A percentile compares a stretch with the other conserved stretches of the same genome.
These are phyloP conservation scores for Xylariaceae sp. DNA, from an alignment of 2,329 filamentous ascomycete genomes.

Conservation along the genomic window DNA sequence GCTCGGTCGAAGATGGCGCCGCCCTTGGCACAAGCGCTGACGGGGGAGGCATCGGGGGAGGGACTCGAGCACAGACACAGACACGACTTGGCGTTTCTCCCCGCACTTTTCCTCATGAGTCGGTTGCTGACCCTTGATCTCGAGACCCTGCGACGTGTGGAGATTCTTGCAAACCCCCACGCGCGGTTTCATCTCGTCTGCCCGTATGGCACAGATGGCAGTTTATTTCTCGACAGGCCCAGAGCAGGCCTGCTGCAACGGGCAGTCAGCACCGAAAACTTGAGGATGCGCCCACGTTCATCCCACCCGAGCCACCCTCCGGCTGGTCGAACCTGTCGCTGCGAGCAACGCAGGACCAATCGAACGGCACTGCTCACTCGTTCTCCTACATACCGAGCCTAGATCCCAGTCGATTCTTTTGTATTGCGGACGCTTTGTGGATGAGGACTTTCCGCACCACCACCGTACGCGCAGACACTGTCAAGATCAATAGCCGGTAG, in stretches of 20 bases:
- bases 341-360: constrained; percentile 12
- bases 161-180: constrained; percentile 9
- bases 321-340: constrained; percentile 16
- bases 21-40: no score
- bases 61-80: no score
- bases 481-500: constrained; percentile 12
- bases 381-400: background rate
- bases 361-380: constrained; percentile 8
- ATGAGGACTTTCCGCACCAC: background rate
- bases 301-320: constrained; percentile 15
- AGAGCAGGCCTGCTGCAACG: constrained; percentile 17
- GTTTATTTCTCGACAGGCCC: constrained; percentile 9
- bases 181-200: constrained; percentile 18
- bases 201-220: constrained; percentile 8
- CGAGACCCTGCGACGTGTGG: no score
- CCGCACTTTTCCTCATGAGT: background rate
- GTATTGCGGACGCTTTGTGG: background rate
- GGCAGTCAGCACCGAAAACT: constrained; percentile 19
- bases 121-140: background rate
- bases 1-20: no score
- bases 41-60: no score
- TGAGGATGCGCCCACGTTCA: constrained; percentile 16
- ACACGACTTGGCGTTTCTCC: no score
- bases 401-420: background rate
- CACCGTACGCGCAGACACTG: background rate